Conservation (phyloP, 2,329 filamentous ascomycete species). For the Xylaria polymorpha region DNA sequence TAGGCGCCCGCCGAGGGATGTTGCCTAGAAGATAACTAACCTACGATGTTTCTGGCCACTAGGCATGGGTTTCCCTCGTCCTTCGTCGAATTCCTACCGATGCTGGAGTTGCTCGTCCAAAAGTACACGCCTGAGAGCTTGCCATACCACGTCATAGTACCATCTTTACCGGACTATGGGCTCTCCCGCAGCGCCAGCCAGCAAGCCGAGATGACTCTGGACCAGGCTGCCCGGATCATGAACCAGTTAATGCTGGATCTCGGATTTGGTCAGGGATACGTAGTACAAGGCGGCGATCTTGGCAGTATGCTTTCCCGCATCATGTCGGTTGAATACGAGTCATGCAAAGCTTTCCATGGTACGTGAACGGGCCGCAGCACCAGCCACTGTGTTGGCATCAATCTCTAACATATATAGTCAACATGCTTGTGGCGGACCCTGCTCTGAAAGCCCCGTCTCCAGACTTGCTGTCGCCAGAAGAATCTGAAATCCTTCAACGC, state of each 20-base stretch:
- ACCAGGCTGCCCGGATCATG: too few relatives aligned
- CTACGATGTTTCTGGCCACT: too few relatives aligned
- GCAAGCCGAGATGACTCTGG: too few relatives aligned
- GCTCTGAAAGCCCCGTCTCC: too few relatives aligned
- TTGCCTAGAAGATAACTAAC: too few relatives aligned
- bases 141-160: conserved; percentile 22
- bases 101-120: conserved; percentile 10
- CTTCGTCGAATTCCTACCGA: conserved; percentile 18
- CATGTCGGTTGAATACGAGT: conserved; percentile 22
- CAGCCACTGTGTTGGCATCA: too few relatives aligned
- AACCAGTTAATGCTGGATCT: background rate
- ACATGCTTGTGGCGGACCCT: background rate
- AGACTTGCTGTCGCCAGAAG: too few relatives aligned
- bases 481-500: too few relatives aligned
- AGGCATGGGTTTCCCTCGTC: conserved; percentile 13
- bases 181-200: background rate
- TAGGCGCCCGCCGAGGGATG: too few relatives aligned
- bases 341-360: conserved; percentile 17
- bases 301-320: background rate
- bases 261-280: conserved; percentile 17
- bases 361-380: too few relatives aligned
- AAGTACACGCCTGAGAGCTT: conserved; percentile 19
- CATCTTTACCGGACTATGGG: conserved; percentile 19
- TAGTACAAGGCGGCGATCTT: conserved; percentile 23
- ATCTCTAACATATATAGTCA: too few relatives aligned